Conservation (phyloP, 2,329 filamentous ascomycete genomes). For the Ceratocystis destructans region DNA sequence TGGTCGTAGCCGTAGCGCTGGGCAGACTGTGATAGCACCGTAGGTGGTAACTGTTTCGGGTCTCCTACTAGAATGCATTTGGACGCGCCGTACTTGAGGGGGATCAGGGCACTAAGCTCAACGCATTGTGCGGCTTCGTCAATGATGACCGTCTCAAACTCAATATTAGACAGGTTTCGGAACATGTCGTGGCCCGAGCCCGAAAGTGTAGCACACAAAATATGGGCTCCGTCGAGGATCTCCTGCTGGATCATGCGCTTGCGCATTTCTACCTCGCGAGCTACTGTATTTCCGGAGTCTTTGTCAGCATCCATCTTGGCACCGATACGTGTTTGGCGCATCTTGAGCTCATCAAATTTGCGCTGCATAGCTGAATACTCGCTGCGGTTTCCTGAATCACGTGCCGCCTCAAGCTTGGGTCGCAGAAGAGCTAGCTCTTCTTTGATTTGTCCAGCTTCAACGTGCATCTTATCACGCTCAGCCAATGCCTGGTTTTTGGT, state of each 20-base stretch:
- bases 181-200: slow-evolving; percentile 97
- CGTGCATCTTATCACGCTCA: slow-evolving; percentile 45
- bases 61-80: slow-evolving; percentile 97
- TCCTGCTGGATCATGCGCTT: slow-evolving; percentile 77
- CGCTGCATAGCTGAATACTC: slow-evolving; percentile 48
- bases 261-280: slow-evolving; percentile 74
- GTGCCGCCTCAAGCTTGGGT: slow-evolving; percentile 54
- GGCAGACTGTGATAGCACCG: slow-evolving; percentile 85
- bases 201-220: slow-evolving; percentile 88
- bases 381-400: slow-evolving; percentile 38
- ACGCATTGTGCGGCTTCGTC: slow-evolving; percentile 98
- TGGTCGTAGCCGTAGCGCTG: slow-evolving; percentile 92
- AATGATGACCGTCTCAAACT: slow-evolving; percentile 97
- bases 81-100: slow-evolving; percentile 89
- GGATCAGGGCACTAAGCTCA: slow-evolving; percentile 89
- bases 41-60: slow-evolving; percentile 91
- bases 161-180: slow-evolving; percentile 76
- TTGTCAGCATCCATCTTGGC: slow-evolving; percentile 76
- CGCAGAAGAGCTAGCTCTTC: slow-evolving; percentile 60
- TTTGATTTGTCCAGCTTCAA: slow-evolving; percentile 51
- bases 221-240: slow-evolving; percentile 78
- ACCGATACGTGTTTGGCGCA: slow-evolving; percentile 58
- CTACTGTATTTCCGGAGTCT: slow-evolving; percentile 68
- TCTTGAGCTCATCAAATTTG: slow-evolving; percentile 64
- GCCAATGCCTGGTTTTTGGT: slow-evolving; percentile 44